phyloP scores from a whole-genome alignment of 108 stramenopile species.

The Skeletonema marinoi region DNA sequence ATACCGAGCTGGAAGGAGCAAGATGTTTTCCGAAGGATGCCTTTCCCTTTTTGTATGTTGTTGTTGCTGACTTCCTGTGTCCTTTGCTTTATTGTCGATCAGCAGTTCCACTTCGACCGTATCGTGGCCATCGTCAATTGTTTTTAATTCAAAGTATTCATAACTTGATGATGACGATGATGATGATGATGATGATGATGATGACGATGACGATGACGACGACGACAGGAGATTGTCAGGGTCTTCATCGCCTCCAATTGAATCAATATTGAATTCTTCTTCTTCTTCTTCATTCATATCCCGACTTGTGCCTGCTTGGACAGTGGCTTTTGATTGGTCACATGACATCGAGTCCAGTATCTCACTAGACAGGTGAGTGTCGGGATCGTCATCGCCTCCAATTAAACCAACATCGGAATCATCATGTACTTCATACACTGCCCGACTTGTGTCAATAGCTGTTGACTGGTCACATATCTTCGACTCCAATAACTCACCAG shows the following conservation, averaged over 20 bases:
- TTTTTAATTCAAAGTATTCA: background rate
- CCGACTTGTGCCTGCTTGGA: background rate
- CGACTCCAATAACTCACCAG: slow-evolving; percentile 14
- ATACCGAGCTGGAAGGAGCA: slow-evolving; percentile 15
- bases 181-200: background rate
- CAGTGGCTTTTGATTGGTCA: background rate
- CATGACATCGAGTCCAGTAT: slow-evolving; percentile 20
- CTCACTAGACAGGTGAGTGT: background rate
- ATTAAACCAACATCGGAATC: no score
- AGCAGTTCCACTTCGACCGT: background rate
- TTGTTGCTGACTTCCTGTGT: background rate
- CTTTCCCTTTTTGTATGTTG: slow-evolving; percentile 9
- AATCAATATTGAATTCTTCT: no score
- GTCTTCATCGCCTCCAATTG: background rate
- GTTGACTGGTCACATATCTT: slow-evolving; percentile 1
- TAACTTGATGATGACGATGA: slow-evolving; percentile 3
- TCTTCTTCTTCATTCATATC: background rate
- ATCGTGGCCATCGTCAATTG: background rate
- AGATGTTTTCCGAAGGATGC: slow-evolving; percentile 15
- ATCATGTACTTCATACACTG: background rate
- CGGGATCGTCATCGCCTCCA: no score
- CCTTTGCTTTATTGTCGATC: background rate
- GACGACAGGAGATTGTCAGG: background rate
- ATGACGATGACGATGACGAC: background rate
- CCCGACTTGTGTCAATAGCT: background rate